Evolutionary conservation across 495 filamentous ascomycete species (phyloP).

Genomic region (Podospora appendiculata): DNA sequence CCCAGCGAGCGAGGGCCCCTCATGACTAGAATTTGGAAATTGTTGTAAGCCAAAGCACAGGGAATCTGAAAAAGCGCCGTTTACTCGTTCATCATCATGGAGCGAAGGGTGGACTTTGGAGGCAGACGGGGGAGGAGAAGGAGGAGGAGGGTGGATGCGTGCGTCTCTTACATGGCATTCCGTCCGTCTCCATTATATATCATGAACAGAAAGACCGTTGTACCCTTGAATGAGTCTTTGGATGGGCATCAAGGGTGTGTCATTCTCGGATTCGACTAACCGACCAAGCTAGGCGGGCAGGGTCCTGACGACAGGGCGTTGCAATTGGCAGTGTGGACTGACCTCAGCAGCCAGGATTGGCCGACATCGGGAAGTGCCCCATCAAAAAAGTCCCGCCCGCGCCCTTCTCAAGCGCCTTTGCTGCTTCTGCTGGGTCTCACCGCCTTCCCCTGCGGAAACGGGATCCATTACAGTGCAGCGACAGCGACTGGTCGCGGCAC

Average conservation of each 20-base stretch:
- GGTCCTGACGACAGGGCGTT: neutral
- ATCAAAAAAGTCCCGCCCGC: neutral
- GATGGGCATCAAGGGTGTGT: neutral
- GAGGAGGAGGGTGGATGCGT: no score
- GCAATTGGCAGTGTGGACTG: neutral
- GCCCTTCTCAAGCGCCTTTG: neutral
- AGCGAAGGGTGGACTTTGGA: no score
- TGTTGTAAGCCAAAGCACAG: neutral
- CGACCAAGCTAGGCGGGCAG: neutral
- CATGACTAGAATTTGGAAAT: conserved; percentile 28
- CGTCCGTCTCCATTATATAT: conserved; percentile 17
- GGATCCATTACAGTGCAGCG: no score
- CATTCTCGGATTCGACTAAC: neutral
- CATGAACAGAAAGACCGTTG: neutral
- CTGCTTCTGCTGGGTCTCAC: neutral
- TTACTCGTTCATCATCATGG: neutral
- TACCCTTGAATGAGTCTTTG: neutral
- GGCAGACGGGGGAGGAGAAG: no score
- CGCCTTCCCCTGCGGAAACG: neutral
- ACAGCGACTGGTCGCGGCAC: neutral
- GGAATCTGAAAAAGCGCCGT: neutral
- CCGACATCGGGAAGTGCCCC: conserved; percentile 9
- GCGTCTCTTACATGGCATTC: conserved; percentile 14
- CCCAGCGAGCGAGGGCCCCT: conserved; percentile 52
- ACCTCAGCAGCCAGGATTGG: neutral